Percentiles rank a stretch among this genome's conserved stretches.
Evolutionary conservation across 257 asterid species (phyloP).

Genomic region (Nicotiana undulata): DNA sequence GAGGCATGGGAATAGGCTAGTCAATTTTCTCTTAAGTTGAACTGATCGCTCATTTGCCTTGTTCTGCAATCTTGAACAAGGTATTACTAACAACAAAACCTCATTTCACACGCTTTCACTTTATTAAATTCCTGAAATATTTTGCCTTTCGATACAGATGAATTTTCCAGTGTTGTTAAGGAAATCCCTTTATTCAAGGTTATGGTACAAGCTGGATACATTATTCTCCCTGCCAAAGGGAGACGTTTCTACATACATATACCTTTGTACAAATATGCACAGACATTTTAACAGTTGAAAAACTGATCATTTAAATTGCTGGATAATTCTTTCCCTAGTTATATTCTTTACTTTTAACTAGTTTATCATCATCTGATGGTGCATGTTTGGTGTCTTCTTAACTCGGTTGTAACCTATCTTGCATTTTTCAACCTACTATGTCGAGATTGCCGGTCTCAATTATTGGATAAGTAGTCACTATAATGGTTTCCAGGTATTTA

Average conservation of each 20-base stretch:
- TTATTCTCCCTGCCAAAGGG: slow-evolving; percentile 83
- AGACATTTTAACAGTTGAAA: slow-evolving; percentile 1
- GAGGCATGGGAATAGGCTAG: neutral
- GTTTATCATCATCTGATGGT: no score
- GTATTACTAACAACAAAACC: slow-evolving; percentile 31
- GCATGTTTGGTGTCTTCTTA: neutral
- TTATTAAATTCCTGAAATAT: slow-evolving; percentile 21
- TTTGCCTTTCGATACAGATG: slow-evolving; percentile 40
- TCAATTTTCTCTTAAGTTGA: slow-evolving; percentile 20
- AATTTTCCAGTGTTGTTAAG: slow-evolving; percentile 61
- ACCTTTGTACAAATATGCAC: neutral
- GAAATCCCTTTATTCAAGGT: slow-evolving; percentile 69
- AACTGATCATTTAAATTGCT: neutral
- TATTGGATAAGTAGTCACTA: slow-evolving; percentile 53
- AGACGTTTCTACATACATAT: slow-evolving; percentile 14
- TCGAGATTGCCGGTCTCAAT: slow-evolving; percentile 86
- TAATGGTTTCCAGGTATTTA: slow-evolving; percentile 75
- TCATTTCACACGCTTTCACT: neutral
- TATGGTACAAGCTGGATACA: slow-evolving; percentile 94
- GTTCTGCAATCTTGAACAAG: slow-evolving; percentile 38
- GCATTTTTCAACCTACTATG: slow-evolving; percentile 77
- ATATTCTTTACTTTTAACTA: no score
- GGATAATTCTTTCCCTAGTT: neutral
- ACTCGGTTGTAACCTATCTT: slow-evolving; percentile 3
- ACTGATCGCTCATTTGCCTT: slow-evolving; percentile 30